phyloP scores from a whole-genome alignment of 2,329 filamentous ascomycete genomes.

The Aureobasidium sp. region DNA sequence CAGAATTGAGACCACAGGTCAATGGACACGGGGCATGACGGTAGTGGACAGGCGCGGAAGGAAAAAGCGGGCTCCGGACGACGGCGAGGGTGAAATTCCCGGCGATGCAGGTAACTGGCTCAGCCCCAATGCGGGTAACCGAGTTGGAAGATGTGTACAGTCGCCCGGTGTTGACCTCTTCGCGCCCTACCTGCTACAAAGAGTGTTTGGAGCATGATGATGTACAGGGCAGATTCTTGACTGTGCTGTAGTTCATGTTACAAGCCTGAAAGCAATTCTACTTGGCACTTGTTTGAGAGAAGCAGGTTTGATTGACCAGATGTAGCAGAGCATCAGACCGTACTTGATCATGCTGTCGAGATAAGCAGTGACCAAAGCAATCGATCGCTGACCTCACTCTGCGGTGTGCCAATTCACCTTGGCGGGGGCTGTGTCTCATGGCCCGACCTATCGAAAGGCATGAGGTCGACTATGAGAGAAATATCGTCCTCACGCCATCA shows the following conservation, averaged over 20 bases:
- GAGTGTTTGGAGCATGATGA: slow-evolving; percentile 22
- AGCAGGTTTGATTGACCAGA: background rate
- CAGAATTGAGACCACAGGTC: slow-evolving; percentile 78
- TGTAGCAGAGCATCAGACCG: background rate
- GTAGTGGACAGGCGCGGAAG: slow-evolving; percentile 67
- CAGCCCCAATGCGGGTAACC: slow-evolving; percentile 66
- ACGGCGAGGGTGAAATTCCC: slow-evolving; percentile 49
- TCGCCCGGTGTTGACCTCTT: slow-evolving; percentile 58
- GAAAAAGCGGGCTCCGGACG: slow-evolving; percentile 43
- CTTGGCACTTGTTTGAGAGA: background rate
- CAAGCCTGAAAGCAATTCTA: background rate
- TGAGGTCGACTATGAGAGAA: background rate
- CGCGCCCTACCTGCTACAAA: slow-evolving; percentile 23
- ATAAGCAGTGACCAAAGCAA: background rate
- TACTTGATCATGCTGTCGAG: background rate
- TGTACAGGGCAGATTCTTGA: background rate
- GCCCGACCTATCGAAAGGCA: slow-evolving; percentile 5
- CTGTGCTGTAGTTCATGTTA: background rate
- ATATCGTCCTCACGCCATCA: background rate
- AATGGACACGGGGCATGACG: slow-evolving; percentile 93
- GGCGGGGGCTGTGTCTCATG: slow-evolving; percentile 9
- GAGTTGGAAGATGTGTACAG: slow-evolving; percentile 64
- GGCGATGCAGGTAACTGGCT: slow-evolving; percentile 73
- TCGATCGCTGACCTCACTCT: slow-evolving; percentile 5
- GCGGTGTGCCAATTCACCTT: background rate